phyloP scores from a whole-genome alignment of 208 protist species.

The Vickermania ingenoplastis region DNA sequence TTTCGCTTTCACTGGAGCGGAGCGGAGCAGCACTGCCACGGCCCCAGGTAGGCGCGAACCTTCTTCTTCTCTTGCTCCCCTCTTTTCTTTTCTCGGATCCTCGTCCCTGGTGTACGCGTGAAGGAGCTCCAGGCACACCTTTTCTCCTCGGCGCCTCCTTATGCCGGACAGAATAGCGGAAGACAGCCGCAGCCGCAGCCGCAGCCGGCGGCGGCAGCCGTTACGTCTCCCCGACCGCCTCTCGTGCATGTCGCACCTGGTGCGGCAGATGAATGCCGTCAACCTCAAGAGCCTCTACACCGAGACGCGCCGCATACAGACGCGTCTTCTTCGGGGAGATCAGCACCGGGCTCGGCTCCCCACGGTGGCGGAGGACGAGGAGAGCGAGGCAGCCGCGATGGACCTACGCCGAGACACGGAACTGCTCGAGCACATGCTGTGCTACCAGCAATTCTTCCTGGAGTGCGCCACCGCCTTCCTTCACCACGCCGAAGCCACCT shows the following conservation, averaged over 20 bases:
- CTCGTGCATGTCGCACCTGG: neutral
- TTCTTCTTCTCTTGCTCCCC: too few species aligned
- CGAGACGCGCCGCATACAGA: neutral
- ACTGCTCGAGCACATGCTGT: constrained; percentile 24
- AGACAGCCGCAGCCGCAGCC: too few species aligned
- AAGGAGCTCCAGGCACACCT: too few species aligned
- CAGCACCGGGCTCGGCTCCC: neutral
- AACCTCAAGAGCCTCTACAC: neutral
- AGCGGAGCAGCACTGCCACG: too few species aligned
- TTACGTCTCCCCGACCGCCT: neutral
- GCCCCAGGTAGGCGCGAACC: too few species aligned
- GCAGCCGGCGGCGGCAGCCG: too few species aligned
- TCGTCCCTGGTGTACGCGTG: too few species aligned
- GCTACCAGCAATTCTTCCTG: constrained; percentile 30
- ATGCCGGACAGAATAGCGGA: too few species aligned
- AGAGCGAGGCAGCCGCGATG: neutral
- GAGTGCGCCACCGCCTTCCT: constrained; percentile 12
- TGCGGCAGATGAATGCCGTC: neutral
- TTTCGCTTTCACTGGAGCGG: too few species aligned
- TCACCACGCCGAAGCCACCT: constrained; percentile 4
- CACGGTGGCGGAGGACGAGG: neutral
- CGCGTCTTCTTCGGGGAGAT: neutral
- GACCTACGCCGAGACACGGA: constrained; percentile 2
- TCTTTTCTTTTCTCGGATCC: too few species aligned
- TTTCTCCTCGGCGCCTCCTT: too few species aligned